These are phyloP conservation scores for Butyriboletus loyo DNA, from an alignment of 768 basidiomycete species.

Conservation along the genomic window DNA sequence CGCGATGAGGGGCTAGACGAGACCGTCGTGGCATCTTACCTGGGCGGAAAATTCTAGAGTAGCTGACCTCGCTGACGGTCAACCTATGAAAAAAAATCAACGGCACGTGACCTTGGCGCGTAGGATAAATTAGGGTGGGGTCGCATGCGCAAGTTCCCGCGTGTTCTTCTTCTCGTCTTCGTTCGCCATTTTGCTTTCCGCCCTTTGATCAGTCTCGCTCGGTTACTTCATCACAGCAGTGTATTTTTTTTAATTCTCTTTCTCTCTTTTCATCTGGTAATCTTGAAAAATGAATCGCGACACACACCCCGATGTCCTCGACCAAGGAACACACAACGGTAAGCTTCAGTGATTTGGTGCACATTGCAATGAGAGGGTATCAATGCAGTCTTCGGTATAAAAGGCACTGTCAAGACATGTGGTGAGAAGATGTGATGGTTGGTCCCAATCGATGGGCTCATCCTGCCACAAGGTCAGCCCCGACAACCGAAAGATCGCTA, in stretches of 20 bases:
- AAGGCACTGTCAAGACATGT: conserved; percentile 2
- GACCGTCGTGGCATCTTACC: conserved; percentile 8
- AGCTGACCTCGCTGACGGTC: background rate
- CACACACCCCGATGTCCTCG: conserved; percentile 40
- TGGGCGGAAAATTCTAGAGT: background rate
- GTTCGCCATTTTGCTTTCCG: conserved; percentile 25
- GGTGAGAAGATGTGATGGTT: conserved; percentile 8
- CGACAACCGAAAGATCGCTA: conserved; percentile 8
- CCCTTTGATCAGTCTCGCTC: conserved; percentile 12
- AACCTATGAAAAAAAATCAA: conserved; percentile 7
- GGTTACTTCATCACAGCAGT: conserved; percentile 1
- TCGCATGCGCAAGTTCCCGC: conserved; percentile 19
- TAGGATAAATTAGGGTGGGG: conserved; percentile 23
- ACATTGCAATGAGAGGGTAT: background rate
- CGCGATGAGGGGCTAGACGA: background rate
- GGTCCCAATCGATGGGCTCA: background rate
- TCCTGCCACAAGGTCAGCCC: conserved; percentile 7
- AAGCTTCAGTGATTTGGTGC: conserved; percentile 9
- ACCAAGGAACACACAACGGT: conserved; percentile 36
- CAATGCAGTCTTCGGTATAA: background rate
- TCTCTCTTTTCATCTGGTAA: conserved; percentile 13
- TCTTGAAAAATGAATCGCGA: conserved; percentile 28
- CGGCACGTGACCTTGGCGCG: conserved; percentile 30
- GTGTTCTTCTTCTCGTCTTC: conserved; percentile 27
- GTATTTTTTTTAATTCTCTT: conserved; percentile 8